A percentile compares a stretch with the other conserved stretches of the same genome.
These are phyloP conservation scores for barrel medic (Medicago truncatula) DNA, from an alignment of 306 rosid species.

Conservation along the genomic window MtrunA17r5.0-ANR NC_053049.1:35681001-35681500, in stretches of 20 bases:
- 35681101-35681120: conserved; percentile 12
- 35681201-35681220: conserved; percentile 75
- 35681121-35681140: conserved; percentile 13
- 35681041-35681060: neutral
- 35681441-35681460: conserved; percentile 93
- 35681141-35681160: conserved; percentile 3
- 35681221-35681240: conserved; percentile 92
- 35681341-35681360: conserved; percentile 13
- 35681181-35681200: conserved; percentile 20
- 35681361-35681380: conserved; percentile 30
- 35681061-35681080: conserved; percentile 34
- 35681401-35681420: conserved; percentile 91
- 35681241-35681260: conserved; percentile 93
- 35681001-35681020: conserved; percentile 63
- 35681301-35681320: conserved; percentile 44
- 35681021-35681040: conserved; percentile 31
- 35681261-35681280: conserved; percentile 97
- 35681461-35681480: conserved; percentile 90
- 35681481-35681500: conserved; percentile 47
- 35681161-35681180: conserved; percentile 18
- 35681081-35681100: conserved; percentile 4
- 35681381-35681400: conserved; percentile 95
- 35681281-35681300: conserved; percentile 92
- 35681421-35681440: conserved; percentile 87
- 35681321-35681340: conserved; percentile 26